Conservation (phyloP, 2,329 filamentous ascomycete genomes). For the Claviceps sp. region DNA sequence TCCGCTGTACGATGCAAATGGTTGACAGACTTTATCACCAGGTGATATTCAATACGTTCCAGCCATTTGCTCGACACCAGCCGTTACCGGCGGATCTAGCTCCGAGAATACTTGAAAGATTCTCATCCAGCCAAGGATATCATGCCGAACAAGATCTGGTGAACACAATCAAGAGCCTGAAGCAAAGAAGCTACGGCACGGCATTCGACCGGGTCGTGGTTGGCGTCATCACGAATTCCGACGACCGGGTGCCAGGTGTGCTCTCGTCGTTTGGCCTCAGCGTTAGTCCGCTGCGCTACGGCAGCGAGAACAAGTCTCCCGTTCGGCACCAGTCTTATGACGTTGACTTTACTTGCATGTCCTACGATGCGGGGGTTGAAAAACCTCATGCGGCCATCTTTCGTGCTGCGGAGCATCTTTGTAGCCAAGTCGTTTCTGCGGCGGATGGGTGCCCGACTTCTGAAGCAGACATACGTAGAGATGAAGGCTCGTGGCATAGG, state of each 20-base stretch:
- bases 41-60: slow-evolving; percentile 43
- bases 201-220: slow-evolving; percentile 29
- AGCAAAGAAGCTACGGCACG: slow-evolving; percentile 8
- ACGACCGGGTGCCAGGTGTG: slow-evolving; percentile 42
- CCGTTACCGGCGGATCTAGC: slow-evolving; percentile 31
- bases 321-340: slow-evolving; percentile 10
- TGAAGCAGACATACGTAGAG: slow-evolving; percentile 7
- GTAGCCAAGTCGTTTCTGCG: slow-evolving; percentile 17
- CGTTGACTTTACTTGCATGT: slow-evolving; percentile 46
- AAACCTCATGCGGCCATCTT: slow-evolving; percentile 48
- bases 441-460: slow-evolving; percentile 1
- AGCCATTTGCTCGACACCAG: slow-evolving; percentile 21
- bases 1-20: neutral
- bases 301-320: slow-evolving; percentile 1
- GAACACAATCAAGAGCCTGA: slow-evolving; percentile 29
- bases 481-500: slow-evolving; percentile 20
- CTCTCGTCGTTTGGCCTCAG: slow-evolving; percentile 38
- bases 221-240: slow-evolving; percentile 50
- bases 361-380: slow-evolving; percentile 47
- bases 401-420: slow-evolving; percentile 33
- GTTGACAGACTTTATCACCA: slow-evolving; percentile 11
- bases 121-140: slow-evolving; percentile 41
- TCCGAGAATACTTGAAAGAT: slow-evolving; percentile 35
- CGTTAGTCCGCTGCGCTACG: slow-evolving; percentile 25
- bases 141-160: slow-evolving; percentile 30